phyloP scores from a whole-genome alignment of 2,329 filamentous ascomycete species.

The Beauveria asiatica region DNA sequence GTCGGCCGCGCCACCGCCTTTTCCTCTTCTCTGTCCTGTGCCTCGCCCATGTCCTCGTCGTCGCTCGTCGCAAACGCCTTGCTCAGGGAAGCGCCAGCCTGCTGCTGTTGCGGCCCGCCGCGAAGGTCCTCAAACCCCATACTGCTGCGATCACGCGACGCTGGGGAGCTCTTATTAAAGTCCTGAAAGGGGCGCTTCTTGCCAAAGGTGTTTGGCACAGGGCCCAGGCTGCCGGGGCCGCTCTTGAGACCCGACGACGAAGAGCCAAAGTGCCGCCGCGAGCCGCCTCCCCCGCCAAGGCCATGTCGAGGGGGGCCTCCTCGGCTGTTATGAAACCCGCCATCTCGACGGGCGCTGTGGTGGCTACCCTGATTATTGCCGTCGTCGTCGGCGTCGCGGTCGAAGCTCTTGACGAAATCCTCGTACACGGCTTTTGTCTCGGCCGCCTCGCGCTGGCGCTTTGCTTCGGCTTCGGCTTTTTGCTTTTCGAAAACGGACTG shows the following conservation, averaged over 20 bases:
- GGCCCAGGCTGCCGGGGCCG: constrained; percentile 54
- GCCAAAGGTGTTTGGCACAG: constrained; percentile 37
- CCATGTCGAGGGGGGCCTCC: constrained; percentile 19
- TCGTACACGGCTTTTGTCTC: constrained; percentile 82
- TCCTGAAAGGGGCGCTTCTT: constrained; percentile 46
- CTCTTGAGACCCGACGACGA: constrained; percentile 40
- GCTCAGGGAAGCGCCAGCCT: constrained; percentile 36
- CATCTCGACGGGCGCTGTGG: not conserved
- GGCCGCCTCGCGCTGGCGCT: constrained; percentile 72
- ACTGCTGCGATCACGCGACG: constrained; percentile 18
- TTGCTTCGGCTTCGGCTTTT: constrained; percentile 82
- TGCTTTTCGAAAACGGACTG: constrained; percentile 84
- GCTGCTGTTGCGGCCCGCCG: constrained; percentile 23
- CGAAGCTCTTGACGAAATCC: constrained; percentile 78
- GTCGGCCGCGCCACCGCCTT: constrained; percentile 55
- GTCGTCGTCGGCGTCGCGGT: constrained; percentile 47
- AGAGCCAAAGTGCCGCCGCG: constrained; percentile 58
- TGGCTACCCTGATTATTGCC: constrained; percentile 15
- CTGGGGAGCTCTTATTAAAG: constrained; percentile 26
- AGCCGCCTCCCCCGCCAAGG: constrained; percentile 22
- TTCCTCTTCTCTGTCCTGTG: constrained; percentile 40
- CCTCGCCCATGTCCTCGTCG: constrained; percentile 42
- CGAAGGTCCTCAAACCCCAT: constrained; percentile 32
- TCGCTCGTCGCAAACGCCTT: constrained; percentile 65
- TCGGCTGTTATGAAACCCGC: not conserved